Base-by-base conservation (phyloP, 2,329 filamentous ascomycete species). In the Penicillium sp. region DNA sequence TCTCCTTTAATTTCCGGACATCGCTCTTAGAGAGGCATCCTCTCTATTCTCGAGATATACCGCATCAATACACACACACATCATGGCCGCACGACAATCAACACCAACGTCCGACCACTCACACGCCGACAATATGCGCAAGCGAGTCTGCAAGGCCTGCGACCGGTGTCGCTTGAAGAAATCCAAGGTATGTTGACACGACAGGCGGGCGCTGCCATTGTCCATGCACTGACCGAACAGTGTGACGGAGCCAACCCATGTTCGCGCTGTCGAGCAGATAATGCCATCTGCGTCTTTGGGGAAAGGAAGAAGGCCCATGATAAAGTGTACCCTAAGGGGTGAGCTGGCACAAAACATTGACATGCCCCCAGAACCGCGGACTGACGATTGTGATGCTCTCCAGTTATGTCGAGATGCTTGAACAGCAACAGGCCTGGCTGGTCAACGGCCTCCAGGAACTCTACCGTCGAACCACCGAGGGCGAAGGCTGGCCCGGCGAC, bases 271-370 rank as follows among this genome's bases (percentile, higher is more conserved):
- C 77, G 77, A 57, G 72, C 76, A 45, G 80, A 83, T 61, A 81
- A 83, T 59, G 75, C 77, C 27, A 79, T 81, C 45, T 83, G 80
- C 52, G 75, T 81, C 4, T 83, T 81, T 62, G 79, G 79, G 20
- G 79, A 83, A 57, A 69, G 79, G 39, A 83, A 82, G 61, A 82
- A 81, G 69, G 75, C 76, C 5, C 78, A 81, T 53, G 80, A 83
- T 63, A 83, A 82, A 62, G 75, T 81, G 32, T 82, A 83, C 60
- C 80, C 80, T n/a, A 83, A 82, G 67, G 80, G 80, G 75, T 83
- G 63, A 66, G 73, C 61, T 6, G 14, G 21, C 21, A 7, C n/a
- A n/a, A n/a, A n/a, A n/a, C n/a, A n/a, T n/a, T n/a, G n/a, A n/a
- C n/a, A n/a, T n/a, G n/a, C n/a, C 13, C 7, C 28, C 15, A 14